A percentile compares a stretch with the other conserved stretches of the same genome.
These are phyloP conservation scores for Dianthus caryophyllus DNA, from an alignment of 148 eudicot species.

Conservation along the genomic window DNA sequence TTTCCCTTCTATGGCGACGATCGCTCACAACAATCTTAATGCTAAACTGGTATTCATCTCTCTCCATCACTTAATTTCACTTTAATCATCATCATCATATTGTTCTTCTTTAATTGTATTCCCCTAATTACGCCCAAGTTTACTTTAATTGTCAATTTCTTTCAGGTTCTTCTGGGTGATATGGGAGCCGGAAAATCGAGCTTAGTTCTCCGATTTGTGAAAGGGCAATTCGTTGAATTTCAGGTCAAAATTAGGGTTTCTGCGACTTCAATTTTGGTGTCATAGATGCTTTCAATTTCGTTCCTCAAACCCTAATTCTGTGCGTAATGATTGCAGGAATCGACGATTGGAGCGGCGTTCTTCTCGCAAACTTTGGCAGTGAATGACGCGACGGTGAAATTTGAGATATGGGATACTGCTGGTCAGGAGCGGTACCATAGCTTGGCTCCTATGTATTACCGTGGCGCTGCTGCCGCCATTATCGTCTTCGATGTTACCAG, in stretches of 20 bases:
- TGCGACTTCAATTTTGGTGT: neutral
- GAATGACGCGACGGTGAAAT: constrained; percentile 79
- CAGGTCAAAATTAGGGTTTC: constrained; percentile 48
- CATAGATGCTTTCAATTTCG: neutral
- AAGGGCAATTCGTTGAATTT: constrained; percentile 94
- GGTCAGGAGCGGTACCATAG: constrained; percentile 98
- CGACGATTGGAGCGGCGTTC: constrained; percentile 98
- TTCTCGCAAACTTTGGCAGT: constrained; percentile 93
- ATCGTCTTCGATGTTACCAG: constrained; percentile 85
- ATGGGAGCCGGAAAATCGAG: constrained; percentile 99
- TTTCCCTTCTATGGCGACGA: constrained; percentile 51
- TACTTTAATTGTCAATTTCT: neutral
- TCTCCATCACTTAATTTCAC: neutral
- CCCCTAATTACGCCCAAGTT: neutral
- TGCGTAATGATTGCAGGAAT: constrained; percentile 48
- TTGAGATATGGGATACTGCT: constrained; percentile 99
- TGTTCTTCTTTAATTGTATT: neutral
- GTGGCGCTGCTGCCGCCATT: constrained; percentile 98
- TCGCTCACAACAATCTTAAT: constrained; percentile 75
- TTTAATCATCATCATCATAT: neutral
- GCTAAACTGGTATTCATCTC: constrained; percentile 60
- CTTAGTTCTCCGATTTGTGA: constrained; percentile 89
- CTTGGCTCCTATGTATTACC: constrained; percentile 97
- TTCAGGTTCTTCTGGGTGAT: constrained; percentile 90
- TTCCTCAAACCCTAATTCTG: neutral